Evolutionary conservation across 2,329 filamentous ascomycete species (phyloP).

Genomic region (Colletotrichum paranaense): DNA sequence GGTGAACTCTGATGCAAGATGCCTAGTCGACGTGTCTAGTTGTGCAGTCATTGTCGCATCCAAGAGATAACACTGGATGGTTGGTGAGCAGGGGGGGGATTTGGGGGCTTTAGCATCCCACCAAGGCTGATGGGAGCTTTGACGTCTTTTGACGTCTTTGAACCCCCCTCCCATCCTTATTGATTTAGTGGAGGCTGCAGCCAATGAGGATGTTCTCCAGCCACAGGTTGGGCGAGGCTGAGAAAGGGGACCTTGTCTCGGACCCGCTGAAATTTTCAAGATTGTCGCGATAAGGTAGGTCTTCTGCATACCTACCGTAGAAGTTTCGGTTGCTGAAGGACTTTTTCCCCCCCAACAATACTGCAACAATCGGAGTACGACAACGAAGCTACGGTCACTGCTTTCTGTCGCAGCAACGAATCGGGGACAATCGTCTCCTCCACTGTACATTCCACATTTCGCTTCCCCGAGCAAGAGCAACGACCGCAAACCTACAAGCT

Average conservation of each 20-base stretch:
- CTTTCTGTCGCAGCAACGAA: neutral
- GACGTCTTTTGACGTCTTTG: neutral
- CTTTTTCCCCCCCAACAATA: neutral
- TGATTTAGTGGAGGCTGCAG: neutral
- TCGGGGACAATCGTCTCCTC: neutral
- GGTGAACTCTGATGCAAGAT: neutral
- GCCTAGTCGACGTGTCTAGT: neutral
- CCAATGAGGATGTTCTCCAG: neutral
- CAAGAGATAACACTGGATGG: neutral
- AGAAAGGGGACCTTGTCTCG: neutral
- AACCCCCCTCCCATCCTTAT: neutral
- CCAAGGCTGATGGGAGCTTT: conserved; percentile 5
- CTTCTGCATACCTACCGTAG: no score
- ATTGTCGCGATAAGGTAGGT: neutral
- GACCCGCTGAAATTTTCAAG: conserved; percentile 17
- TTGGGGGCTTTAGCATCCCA: neutral
- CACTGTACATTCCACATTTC: no score
- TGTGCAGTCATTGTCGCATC: neutral
- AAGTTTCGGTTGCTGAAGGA: no score
- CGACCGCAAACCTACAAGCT: neutral
- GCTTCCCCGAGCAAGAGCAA: neutral
- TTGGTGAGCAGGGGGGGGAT: neutral
- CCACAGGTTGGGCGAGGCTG: neutral
- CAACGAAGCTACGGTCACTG: neutral
- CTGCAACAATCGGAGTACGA: neutral